These are phyloP conservation scores for Monosporascus sp. DNA, from an alignment of 2,329 filamentous ascomycete genomes.

Conservation along the genomic window DNA sequence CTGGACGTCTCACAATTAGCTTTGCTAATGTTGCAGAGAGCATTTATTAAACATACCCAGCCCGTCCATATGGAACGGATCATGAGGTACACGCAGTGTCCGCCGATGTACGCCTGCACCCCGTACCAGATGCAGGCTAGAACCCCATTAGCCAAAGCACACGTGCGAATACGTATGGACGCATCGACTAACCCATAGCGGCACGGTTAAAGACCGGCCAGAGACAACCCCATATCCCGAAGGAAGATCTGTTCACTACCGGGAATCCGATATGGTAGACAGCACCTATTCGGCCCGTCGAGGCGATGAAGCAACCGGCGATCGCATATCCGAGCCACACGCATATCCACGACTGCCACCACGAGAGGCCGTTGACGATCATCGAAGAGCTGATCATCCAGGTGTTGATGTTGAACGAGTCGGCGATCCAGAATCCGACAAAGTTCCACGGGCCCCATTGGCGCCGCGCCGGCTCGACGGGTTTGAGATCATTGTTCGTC, in stretches of 20 bases:
- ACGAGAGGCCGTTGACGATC: slow-evolving; percentile 72
- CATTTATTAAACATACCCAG: slow-evolving; percentile 40
- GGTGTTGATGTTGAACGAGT: slow-evolving; percentile 84
- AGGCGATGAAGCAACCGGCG: slow-evolving; percentile 67
- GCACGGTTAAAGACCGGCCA: slow-evolving; percentile 88
- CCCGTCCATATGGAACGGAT: slow-evolving; percentile 76
- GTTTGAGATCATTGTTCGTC: slow-evolving; percentile 76
- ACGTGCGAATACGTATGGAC: neutral
- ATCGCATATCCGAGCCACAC: slow-evolving; percentile 84
- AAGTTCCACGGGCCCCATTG: slow-evolving; percentile 88
- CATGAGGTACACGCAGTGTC: slow-evolving; percentile 82
- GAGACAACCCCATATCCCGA: slow-evolving; percentile 82
- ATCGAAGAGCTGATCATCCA: slow-evolving; percentile 91
- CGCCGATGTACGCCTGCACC: slow-evolving; percentile 80
- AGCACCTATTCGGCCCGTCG: slow-evolving; percentile 79
- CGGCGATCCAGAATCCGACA: slow-evolving; percentile 80
- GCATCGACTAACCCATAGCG: slow-evolving; percentile 55
- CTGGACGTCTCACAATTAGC: slow-evolving; percentile 18
- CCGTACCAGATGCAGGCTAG: slow-evolving; percentile 79
- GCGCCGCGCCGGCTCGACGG: slow-evolving; percentile 72
- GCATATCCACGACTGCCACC: slow-evolving; percentile 90
- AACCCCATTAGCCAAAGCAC: slow-evolving; percentile 3
- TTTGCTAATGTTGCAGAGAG: neutral
- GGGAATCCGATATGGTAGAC: slow-evolving; percentile 88
- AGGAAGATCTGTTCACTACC: slow-evolving; percentile 70